Base-by-base conservation (phyloP, 306 rosid species). In the Senna tora region DNA sequence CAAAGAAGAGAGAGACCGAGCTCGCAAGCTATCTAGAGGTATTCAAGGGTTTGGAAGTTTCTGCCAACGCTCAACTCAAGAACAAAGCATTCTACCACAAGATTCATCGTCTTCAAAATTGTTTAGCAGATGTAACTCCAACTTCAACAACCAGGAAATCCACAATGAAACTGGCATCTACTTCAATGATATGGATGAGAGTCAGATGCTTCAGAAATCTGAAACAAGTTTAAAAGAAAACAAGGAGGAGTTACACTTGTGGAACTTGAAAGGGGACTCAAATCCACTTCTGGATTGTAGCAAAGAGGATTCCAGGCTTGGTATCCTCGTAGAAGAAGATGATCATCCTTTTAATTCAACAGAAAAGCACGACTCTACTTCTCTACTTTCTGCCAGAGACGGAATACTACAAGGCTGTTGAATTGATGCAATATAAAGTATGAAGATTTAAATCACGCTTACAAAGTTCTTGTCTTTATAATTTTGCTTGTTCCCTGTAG, bases 31-130 rank as follows among this genome's bases (percentile, higher is more conserved):
- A 71, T 83, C 95, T 10, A 85, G 93, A 84, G 99, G 84, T 53
- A 94, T 94, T 73, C 95, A 87, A 74, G 99, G 99, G 25, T 94
- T 94, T 53, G 99, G 99, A 65, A 91, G 89, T 80, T 86, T 91
- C 71, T 22, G 70, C 42, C 88, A 82, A n/a, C 76, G 84, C 33
- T 53, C 94, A 77, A 65, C 86, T 75, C 84, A 6, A 21, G 38
- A 88, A 59, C 87, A 73, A 70, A 67, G 61, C 32, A 67, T 83
- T 80, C 47, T 84, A 36, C 73, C 72, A 71, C 91, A 87, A 64
- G 71, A 82, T 62, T 71, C 94, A 14, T n/a, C 89, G 20, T 67
- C 77, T 16, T 75, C 71, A 38, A 78, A 54, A 16, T 65, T 76
- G 25, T 79, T 79, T 63, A 67, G 80, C 22, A 89, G 86, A 76